phyloP scores from a whole-genome alignment of 23 red algal species.

The Rhodosorus marinus region DNA sequence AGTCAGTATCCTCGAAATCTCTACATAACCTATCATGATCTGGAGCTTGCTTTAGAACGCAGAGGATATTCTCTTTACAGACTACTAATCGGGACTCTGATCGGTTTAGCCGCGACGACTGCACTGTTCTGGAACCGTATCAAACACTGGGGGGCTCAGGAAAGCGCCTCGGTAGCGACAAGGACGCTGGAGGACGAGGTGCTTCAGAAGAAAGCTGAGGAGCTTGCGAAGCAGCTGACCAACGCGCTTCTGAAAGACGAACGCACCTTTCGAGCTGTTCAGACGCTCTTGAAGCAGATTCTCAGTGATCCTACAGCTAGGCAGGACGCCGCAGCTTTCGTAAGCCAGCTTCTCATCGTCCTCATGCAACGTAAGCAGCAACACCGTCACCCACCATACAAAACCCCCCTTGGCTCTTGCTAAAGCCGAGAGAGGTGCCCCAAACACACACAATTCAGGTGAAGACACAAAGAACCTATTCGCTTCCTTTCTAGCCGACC shows the following conservation, averaged over 20 bases:
- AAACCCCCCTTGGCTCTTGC: too few species aligned
- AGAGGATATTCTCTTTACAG: slow-evolving; percentile 14
- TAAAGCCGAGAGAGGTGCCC: too few species aligned
- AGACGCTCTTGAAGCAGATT: background rate
- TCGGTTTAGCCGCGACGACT: background rate
- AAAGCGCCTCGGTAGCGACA: slow-evolving; percentile 32
- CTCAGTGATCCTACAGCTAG: background rate
- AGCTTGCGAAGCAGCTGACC: slow-evolving; percentile 1
- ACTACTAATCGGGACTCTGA: slow-evolving; percentile 1
- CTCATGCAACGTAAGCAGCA: background rate
- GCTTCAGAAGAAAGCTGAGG: slow-evolving; percentile 12
- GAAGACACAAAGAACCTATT: background rate
- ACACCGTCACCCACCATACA: too few species aligned
- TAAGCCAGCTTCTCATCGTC: background rate
- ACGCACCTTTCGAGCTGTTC: background rate
- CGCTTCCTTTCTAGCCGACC: background rate
- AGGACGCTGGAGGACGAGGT: slow-evolving; percentile 22
- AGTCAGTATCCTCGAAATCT: too few species aligned
- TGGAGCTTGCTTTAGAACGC: slow-evolving; percentile 14
- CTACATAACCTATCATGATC: slow-evolving; percentile 34
- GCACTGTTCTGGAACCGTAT: slow-evolving; percentile 26
- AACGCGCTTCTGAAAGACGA: slow-evolving; percentile 9
- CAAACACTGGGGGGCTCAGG: slow-evolving; percentile 53
- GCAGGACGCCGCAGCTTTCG: background rate
- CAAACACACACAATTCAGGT: too few species aligned